phyloP scores from a whole-genome alignment of 1,139 yeast species.

The Candida sp. region DNA sequence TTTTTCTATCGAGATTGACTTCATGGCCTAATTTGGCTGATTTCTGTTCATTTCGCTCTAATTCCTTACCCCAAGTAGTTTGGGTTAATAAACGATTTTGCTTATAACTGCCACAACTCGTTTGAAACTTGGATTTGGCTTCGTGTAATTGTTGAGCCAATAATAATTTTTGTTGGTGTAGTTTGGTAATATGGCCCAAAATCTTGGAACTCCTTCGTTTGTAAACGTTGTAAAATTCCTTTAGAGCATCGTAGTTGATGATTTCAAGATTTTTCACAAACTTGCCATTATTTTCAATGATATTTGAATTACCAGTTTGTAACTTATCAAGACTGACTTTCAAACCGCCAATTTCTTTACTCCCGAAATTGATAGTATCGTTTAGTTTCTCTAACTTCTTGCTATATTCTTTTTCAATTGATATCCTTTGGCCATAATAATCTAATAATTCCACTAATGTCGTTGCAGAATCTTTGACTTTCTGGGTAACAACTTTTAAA shows the following conservation, averaged over 20 bases:
- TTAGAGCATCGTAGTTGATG: conserved; percentile 32
- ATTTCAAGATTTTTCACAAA: conserved; percentile 29
- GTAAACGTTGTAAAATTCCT: conserved; percentile 27
- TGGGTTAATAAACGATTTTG: conserved; percentile 62
- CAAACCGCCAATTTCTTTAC: conserved; percentile 57
- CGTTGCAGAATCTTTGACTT: conserved; percentile 28
- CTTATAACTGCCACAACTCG: conserved; percentile 57
- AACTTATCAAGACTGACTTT: conserved; percentile 60
- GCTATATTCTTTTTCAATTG: conserved; percentile 73
- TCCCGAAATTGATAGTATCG: conserved; percentile 45
- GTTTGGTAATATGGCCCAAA: conserved; percentile 34
- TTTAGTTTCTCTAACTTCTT: conserved; percentile 51
- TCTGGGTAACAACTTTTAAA: conserved; percentile 24
- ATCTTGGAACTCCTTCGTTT: conserved; percentile 29
- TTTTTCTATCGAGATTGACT: conserved; percentile 47
- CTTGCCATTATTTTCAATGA: conserved; percentile 30
- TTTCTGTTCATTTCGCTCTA: conserved; percentile 63
- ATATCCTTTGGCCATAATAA: conserved; percentile 48
- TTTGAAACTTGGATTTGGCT: conserved; percentile 53
- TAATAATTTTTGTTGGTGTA: conserved; percentile 23
- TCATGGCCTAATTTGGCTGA: conserved; percentile 52
- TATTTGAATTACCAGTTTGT: conserved; percentile 44
- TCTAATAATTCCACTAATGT: conserved; percentile 42
- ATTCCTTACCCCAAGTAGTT: conserved; percentile 76
- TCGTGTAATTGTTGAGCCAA: conserved; percentile 32